Percentiles rank a stretch among this genome's conserved stretches.
phyloP scores from a whole-genome alignment of 345 rosid genomes.

The Gossypium thurberi region DNA sequence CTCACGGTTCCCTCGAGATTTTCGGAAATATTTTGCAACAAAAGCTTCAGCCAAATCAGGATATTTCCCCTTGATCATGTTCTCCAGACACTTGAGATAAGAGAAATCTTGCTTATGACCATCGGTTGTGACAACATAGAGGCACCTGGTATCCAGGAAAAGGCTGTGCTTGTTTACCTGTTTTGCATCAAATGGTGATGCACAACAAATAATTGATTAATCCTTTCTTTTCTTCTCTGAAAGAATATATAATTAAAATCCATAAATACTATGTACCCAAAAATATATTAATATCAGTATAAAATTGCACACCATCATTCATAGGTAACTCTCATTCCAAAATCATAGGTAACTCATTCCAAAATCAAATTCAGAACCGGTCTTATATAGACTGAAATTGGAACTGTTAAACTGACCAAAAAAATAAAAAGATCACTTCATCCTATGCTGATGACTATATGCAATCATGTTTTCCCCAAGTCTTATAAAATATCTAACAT shows the following conservation, averaged over 20 bases:
- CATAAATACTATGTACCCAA: background rate
- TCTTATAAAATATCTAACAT: background rate
- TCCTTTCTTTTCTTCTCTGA: background rate
- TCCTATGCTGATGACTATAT: background rate
- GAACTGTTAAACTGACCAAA: background rate
- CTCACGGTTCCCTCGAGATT: slow-evolving; percentile 34
- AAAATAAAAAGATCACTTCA: background rate
- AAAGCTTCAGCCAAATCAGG: slow-evolving; percentile 61
- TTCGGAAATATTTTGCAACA: slow-evolving; percentile 50
- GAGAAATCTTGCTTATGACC: slow-evolving; percentile 74
- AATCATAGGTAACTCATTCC: background rate
- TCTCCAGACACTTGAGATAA: slow-evolving; percentile 64
- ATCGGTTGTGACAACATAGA: slow-evolving; percentile 59
- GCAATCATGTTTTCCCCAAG: background rate
- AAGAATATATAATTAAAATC: background rate
- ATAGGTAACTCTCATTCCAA: background rate
- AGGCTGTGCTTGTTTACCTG: slow-evolving; percentile 65
- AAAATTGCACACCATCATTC: background rate
- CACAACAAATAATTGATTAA: background rate
- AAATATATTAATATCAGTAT: background rate
- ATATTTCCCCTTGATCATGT: slow-evolving; percentile 48
- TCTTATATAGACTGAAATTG: background rate
- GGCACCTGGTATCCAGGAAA: slow-evolving; percentile 61
- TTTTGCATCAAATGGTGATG: slow-evolving; percentile 9
- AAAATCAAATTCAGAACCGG: background rate